A percentile compares a stretch with the other conserved stretches of the same genome.
phyloP scores from a whole-genome alignment of 352 stramenopile genomes.

The Globisporangium yorkense region DNA sequence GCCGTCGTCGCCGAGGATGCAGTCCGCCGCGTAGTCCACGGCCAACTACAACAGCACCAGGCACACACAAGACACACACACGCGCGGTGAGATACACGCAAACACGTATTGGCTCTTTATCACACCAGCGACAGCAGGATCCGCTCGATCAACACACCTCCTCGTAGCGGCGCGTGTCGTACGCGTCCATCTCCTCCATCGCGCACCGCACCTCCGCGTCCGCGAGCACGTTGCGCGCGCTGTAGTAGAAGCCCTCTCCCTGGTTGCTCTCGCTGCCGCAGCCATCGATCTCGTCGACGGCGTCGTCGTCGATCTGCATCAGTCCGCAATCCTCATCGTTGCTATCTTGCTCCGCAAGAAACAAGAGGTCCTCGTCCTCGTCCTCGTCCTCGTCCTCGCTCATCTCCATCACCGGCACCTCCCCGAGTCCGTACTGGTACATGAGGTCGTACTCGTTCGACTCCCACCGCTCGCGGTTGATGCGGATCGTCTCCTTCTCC shows the following conservation, averaged over 20 bases:
- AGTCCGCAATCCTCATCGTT: constrained; percentile 16
- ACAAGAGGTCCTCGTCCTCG: constrained; percentile 25
- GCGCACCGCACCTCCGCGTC: constrained; percentile 53
- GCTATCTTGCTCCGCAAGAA: constrained; percentile 26
- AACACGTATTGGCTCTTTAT: no score
- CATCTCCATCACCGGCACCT: constrained; percentile 56
- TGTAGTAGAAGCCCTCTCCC: constrained; percentile 47
- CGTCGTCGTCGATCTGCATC: background rate
- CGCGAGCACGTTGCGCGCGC: constrained; percentile 30
- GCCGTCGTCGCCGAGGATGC: constrained; percentile 62
- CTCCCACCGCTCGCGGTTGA: constrained; percentile 80
- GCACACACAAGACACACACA: constrained; percentile 1
- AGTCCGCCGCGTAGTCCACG: constrained; percentile 64
- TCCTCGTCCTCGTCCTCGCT: constrained; percentile 52
- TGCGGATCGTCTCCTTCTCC: constrained; percentile 59
- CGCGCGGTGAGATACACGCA: no score
- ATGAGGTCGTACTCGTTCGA: constrained; percentile 84
- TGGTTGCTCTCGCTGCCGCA: constrained; percentile 9
- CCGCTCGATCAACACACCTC: constrained; percentile 23
- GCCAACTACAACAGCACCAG: constrained; percentile 6
- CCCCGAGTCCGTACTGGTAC: constrained; percentile 72
- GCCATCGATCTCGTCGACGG: constrained; percentile 12
- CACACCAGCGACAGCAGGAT: no score
- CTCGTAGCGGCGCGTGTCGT: constrained; percentile 62
- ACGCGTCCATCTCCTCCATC: constrained; percentile 74